A percentile compares a stretch with the other conserved stretches of the same genome.
Evolutionary conservation across 2,329 filamentous ascomycete species (phyloP).

Genomic region (Colletotrichum sp.): DNA sequence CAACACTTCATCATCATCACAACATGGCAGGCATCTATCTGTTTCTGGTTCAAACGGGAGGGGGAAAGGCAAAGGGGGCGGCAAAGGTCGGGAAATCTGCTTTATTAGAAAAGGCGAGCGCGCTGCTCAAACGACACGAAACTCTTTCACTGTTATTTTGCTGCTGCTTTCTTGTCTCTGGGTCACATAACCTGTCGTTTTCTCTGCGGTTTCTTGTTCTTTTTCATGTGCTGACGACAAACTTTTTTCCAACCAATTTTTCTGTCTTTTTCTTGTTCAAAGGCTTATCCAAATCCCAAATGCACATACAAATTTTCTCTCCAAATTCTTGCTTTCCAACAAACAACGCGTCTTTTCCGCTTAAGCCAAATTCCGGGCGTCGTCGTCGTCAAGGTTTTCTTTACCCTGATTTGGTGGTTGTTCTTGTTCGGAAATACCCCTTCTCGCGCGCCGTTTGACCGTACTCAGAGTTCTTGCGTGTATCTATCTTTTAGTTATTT

Average conservation of each 20-base stretch:
- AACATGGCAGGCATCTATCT: neutral
- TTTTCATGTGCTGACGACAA: neutral
- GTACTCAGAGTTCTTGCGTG: neutral
- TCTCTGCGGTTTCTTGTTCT: neutral
- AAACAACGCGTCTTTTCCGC: neutral
- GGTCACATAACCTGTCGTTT: neutral
- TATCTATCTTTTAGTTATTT: neutral
- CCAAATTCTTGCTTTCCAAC: neutral
- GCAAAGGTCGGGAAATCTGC: neutral
- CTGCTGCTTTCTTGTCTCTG: neutral
- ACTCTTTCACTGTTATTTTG: neutral
- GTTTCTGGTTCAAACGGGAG: neutral
- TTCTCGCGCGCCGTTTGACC: neutral
- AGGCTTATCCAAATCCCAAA: neutral
- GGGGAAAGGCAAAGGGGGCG: neutral
- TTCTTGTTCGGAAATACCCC: neutral
- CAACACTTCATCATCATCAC: neutral
- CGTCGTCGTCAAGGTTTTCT: neutral
- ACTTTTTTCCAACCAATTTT: neutral
- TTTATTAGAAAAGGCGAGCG: constrained; percentile 13
- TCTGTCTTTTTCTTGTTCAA: neutral
- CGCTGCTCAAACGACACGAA: constrained; percentile 17
- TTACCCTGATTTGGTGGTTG: neutral
- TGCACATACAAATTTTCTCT: neutral
- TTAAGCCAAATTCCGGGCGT: neutral